Evolutionary conservation across 1,284 basidiomycete species (phyloP), one percentile per base, ranked within the genome.

Genomic region (Ustanciosporium gigantosporum): DNA sequence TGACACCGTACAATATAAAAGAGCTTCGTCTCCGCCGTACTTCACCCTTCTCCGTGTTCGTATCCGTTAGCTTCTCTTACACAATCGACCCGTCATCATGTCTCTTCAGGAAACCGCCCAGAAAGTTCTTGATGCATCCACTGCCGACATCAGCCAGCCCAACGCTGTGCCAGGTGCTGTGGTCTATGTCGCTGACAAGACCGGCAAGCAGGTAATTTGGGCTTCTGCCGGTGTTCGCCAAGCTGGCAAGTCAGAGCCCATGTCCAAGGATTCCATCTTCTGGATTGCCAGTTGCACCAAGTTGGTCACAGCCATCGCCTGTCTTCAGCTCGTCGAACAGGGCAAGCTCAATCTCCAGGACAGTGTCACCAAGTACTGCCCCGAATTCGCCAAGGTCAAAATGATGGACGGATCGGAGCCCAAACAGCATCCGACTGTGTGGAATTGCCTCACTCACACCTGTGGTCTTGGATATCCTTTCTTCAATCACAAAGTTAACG

Each of bases 231-330:
- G 70, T 19, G 48, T 69, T 27, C 52, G 44, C 34, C 49, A 58
- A n/a, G 50, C 66, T 6, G 66, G 59, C 23, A 55, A 53, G 36
- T 16, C 41, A 1, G 62, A 48, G 14, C 49, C 48, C 21, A 66
- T 66, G 57, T 60, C 58, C 25, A 53, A 53, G 11, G 42, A 80
- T 60, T 46, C 46, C 14, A 37, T 66, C 25, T 62, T 65, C 19
- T 69, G 66, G 66, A 56, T 76, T 5, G 68, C 57, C 36, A 70
- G 68, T 32, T 68, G 58, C 51, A 78, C 77, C 41, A 79, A 78
- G 65, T 57, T 76, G 41, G 58, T 78, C 48, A 78, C 76, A 3
- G 64, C 67, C 31, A 70, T 78, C 6, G 70, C 77, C 8, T 61
- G 57, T 20, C 67, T 78, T 38, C 76, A 76, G 50, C 57, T 77